Base-by-base conservation (phyloP, 345 rosid species). In the Microcos paniculata region DNA sequence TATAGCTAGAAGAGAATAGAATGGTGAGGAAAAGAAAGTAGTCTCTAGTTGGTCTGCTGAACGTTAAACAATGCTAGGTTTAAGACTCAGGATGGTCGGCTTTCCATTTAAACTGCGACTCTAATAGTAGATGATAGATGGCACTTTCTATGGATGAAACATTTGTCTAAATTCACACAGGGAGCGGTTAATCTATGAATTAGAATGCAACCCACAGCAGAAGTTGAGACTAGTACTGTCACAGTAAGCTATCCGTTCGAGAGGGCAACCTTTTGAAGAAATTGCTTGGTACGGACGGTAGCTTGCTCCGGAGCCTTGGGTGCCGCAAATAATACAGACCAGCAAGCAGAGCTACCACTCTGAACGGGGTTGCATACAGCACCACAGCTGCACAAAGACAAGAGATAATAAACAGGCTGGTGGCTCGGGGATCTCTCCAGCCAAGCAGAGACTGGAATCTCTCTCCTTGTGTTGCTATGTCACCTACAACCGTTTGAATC, bases 391-490 rank as follows among this genome's bases (percentile, higher is more conserved):
- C 89, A 67, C 85, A 82, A 21, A 92, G 84, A 68, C 96, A 86
- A 80, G 90, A 92, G 75, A 85, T 70, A 2, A 91, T 80, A 84
- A 94, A 94, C 14, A 94, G 85, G 57, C 92, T 85, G 19, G 92
- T 92, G 6, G 96, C 97, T 76, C 94, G 85, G 0, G 98, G 96
- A 49, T 94, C 97, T 78, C 93, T 84, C 98, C 96, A 94, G 63
- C 87, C 82, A 33, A 92, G 74, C 30, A 88, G 85, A 26, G 94
- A 86, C 80, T 92, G 88, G 57, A 88, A 30, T 65, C 97, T 94
- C 88, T 94, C 96, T 52, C 98, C 97, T 53, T 92, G 94, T 2
- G 95, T 86, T 19, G 98, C 96, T 33, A 92, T 84, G 66, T 94
- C 93, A 0, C 98, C 98, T 10, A 87, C 90, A 2, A 91, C 90